These are phyloP conservation scores for Ilex asprella DNA, from an alignment of 257 asterid species.

Conservation along the genomic window DNA sequence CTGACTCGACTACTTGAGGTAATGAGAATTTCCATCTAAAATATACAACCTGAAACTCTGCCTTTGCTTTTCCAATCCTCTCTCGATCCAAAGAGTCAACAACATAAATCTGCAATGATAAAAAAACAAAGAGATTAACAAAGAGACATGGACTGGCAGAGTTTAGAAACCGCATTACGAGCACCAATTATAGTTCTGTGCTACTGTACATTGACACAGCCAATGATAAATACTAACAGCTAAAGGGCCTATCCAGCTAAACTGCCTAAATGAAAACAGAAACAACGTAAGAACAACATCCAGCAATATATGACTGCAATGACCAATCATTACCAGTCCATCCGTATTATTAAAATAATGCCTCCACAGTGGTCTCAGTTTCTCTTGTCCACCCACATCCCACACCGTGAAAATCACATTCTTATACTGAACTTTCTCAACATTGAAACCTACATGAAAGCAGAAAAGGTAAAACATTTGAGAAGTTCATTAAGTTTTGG, in stretches of 20 bases:
- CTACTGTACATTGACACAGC: background rate
- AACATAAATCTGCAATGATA: slow-evolving; percentile 60
- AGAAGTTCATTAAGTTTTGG: background rate
- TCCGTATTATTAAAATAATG: slow-evolving; percentile 93
- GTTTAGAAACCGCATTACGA: slow-evolving; percentile 2
- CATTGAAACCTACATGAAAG: slow-evolving; percentile 77
- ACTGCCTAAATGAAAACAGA: background rate
- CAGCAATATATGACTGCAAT: slow-evolving; percentile 7
- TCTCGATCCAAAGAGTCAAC: slow-evolving; percentile 96
- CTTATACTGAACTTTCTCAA: slow-evolving; percentile 94
- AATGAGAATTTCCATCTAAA: slow-evolving; percentile 17
- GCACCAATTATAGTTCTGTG: too few relatives aligned
- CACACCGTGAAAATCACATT: slow-evolving; percentile 90
- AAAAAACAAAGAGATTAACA: slow-evolving; percentile 6
- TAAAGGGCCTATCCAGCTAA: background rate
- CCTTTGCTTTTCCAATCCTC: slow-evolving; percentile 75
- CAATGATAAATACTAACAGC: background rate
- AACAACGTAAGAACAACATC: background rate
- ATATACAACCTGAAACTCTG: slow-evolving; percentile 75
- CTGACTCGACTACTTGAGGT: slow-evolving; percentile 17
- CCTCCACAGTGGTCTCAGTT: slow-evolving; percentile 93
- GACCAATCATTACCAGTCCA: slow-evolving; percentile 61
- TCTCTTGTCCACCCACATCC: slow-evolving; percentile 99
- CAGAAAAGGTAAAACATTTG: slow-evolving; percentile 12
- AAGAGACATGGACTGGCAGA: background rate